These are phyloP conservation scores for Aristolochia fimbriata DNA, from an alignment of 164 flowering plant species.

Conservation along the genomic window DNA sequence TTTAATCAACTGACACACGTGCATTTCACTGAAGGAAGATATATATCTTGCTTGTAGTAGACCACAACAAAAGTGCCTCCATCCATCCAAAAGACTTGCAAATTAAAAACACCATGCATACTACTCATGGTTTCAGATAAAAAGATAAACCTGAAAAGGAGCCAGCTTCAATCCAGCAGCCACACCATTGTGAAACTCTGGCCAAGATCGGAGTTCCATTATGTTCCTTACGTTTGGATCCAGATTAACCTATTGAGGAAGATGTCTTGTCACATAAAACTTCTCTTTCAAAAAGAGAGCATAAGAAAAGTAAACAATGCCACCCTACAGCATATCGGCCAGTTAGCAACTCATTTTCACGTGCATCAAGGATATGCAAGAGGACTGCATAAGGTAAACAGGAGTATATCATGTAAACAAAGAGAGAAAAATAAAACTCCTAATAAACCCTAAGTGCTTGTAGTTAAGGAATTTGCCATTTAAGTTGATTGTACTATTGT, in stretches of 20 bases:
- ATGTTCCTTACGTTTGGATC: slow-evolving; percentile 83
- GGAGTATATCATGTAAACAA: not conserved
- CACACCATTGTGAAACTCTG: slow-evolving; percentile 98
- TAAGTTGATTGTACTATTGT: too few species aligned
- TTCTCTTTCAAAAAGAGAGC: not conserved
- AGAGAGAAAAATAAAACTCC: too few species aligned
- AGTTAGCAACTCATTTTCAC: not conserved
- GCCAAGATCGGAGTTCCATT: slow-evolving; percentile 85
- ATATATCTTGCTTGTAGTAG: too few species aligned
- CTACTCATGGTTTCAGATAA: too few species aligned
- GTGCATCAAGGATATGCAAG: not conserved
- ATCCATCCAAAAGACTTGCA: too few species aligned
- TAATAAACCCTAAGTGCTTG: too few species aligned
- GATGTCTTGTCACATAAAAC: not conserved
- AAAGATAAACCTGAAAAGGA: slow-evolving; percentile 61
- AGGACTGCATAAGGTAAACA: not conserved
- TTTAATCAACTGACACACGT: too few species aligned
- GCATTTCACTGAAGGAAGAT: too few species aligned
- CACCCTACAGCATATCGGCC: too few species aligned
- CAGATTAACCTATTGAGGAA: slow-evolving; percentile 61
- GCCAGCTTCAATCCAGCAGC: slow-evolving; percentile 93
- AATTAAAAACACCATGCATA: too few species aligned
- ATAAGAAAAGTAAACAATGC: not conserved
- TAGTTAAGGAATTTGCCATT: too few species aligned
- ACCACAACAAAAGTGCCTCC: too few species aligned